phyloP scores from a whole-genome alignment of 768 basidiomycete species.

The Neoboletus subvelutipes region DNA sequence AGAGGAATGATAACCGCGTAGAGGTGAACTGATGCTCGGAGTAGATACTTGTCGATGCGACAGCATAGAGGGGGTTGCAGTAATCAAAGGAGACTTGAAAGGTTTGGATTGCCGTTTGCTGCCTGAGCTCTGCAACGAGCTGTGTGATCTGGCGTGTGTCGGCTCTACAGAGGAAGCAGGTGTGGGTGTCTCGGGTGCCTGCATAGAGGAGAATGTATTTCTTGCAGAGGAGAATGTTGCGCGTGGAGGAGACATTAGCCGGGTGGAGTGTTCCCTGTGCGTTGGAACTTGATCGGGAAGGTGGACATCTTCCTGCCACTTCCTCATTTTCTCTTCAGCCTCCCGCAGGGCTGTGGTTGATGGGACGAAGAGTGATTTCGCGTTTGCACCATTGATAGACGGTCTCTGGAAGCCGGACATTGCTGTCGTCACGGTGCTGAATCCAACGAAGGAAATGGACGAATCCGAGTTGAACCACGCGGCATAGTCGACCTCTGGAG shows the following conservation, averaged over 20 bases:
- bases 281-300: conserved; percentile 18
- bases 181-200: conserved; percentile 40
- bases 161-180: conserved; percentile 26
- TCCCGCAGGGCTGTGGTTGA: conserved; percentile 54
- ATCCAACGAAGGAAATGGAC: conserved; percentile 32
- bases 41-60: conserved; percentile 23
- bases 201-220: conserved; percentile 33
- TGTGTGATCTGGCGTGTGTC: conserved; percentile 14
- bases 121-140: conserved; percentile 7
- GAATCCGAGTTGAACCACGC: conserved; percentile 50
- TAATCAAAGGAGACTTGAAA: conserved; percentile 49
- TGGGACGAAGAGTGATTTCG: conserved; percentile 44
- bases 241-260: conserved; percentile 20
- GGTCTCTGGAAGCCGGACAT: conserved; percentile 22
- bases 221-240: conserved; percentile 39
- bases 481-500: conserved; percentile 42
- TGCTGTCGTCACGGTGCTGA: conserved; percentile 36
- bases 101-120: conserved; percentile 31
- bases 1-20: conserved; percentile 5
- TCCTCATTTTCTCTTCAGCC: conserved; percentile 51
- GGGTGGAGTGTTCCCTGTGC: conserved; percentile 14
- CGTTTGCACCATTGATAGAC: neutral
- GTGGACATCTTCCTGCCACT: conserved; percentile 47
- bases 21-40: conserved; percentile 30
- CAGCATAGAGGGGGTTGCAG: conserved; percentile 6